phyloP scores from a whole-genome alignment of 306 rosid genomes.

The Lathyrus oleraceus region DNA sequence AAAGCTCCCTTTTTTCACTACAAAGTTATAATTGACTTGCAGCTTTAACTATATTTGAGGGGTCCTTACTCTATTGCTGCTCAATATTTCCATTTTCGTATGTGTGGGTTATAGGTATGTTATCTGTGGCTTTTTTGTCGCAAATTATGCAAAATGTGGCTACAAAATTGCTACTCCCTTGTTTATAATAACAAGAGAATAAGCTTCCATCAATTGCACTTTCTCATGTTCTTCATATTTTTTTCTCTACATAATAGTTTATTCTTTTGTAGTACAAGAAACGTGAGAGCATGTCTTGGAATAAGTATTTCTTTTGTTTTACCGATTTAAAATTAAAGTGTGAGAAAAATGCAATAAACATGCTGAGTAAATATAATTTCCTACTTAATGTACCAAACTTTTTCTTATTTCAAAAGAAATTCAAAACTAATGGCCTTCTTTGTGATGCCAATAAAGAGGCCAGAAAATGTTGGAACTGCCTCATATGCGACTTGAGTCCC shows the following conservation, averaged over 20 bases:
- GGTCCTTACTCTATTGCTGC: neutral
- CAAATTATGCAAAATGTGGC: neutral
- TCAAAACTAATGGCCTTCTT: neutral
- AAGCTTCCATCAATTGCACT: neutral
- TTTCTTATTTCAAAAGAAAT: conserved; percentile 17
- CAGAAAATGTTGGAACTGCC: conserved; percentile 1
- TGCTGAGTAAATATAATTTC: neutral
- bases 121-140: neutral
- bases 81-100: neutral
- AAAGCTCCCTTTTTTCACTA: neutral
- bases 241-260: neutral
- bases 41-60: neutral
- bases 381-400: no score
- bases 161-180: neutral
- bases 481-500: conserved; percentile 80
- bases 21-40: neutral
- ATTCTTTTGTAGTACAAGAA: neutral
- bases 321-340: neutral
- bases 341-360: neutral
- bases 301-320: neutral
- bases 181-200: neutral
- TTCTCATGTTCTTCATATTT: neutral
- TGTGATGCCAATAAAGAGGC: neutral
- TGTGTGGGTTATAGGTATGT: neutral
- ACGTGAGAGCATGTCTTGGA: neutral